Evolutionary conservation across 208 protist genomes (phyloP), one percentile per base, ranked within the genome.

Genomic region (Leishmania aethiopica): DNA sequence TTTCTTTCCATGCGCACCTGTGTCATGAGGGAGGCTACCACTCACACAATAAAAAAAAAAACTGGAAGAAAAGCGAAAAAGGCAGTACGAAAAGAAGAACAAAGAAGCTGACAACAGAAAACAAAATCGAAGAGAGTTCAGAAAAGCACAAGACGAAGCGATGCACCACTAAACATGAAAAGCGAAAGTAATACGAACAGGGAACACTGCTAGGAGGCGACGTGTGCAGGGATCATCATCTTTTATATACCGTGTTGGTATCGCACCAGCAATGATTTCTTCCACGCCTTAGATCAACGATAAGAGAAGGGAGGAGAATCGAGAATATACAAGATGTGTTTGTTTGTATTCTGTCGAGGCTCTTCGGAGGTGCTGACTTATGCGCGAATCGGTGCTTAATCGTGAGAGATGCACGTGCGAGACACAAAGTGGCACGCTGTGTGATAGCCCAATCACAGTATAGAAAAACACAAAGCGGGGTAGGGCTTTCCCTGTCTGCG

Each of bases 71-170:
- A n/a, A 32, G 22, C 17, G 11, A 25, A 45, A 73, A 37, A 82
- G 53, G 22, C 28, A 77, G n/a, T 32, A 28, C 35, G 47, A 32
- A 49, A n/a, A 25, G 51, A 64, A 62, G 53, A 28, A 70, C 70
- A 78, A 80, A 60, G 81, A 70, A n/a, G 66, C 59, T n/a, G 59
- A 11, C 25, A 70, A 78, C 1, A 77, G 47, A 3, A 10, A 55
- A 66, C 59, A 37, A 82, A 67, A n/a, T 0, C 11, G 0, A 77
- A 80, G 59, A 49, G 60, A 35, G 7, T 71, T 66, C 60, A 40
- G 72, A 78, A 73, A 47, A 62, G 51, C 22, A 55, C 49, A 69
- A 71, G 11, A 71, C 25, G 35, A 17, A 45, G 53, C 22, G 53
- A 35, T 35, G 60, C 5, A 25, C 28, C 32, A 11, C 62, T 69